A percentile compares a stretch with the other conserved stretches of the same genome.
phyloP scores from a whole-genome alignment of 495 filamentous ascomycete genomes.

The Podospora comata region DNA sequence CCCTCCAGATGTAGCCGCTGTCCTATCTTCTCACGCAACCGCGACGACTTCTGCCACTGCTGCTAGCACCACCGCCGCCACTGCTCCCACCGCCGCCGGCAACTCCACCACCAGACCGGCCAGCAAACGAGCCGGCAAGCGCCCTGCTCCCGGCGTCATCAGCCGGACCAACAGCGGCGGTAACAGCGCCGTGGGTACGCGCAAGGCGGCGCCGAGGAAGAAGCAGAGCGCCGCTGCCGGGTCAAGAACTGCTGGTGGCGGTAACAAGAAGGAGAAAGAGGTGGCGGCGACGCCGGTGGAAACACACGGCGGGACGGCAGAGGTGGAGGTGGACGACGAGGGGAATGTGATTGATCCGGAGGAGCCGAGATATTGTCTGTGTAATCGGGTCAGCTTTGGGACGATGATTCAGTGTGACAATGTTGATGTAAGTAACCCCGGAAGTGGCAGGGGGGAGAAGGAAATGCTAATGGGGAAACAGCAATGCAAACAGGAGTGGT shows the following conservation, averaged over 20 bases:
- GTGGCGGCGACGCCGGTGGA: conserved; percentile 6
- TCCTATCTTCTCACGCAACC: not conserved
- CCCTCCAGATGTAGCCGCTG: conserved; percentile 33
- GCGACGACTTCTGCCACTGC: not conserved
- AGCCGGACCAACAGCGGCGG: conserved; percentile 66
- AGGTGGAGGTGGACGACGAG: conserved; percentile 57
- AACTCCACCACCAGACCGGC: conserved; percentile 33
- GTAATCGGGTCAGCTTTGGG: conserved; percentile 87
- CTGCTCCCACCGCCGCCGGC: not conserved
- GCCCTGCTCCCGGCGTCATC: conserved; percentile 75
- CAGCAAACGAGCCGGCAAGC: conserved; percentile 53
- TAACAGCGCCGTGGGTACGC: conserved; percentile 68
- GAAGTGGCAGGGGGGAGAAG: not conserved
- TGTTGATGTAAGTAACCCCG: conserved; percentile 64
- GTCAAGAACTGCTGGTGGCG: conserved; percentile 35
- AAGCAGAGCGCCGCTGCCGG: conserved; percentile 29
- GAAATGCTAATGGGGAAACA: conserved; percentile 14
- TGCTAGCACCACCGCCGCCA: not conserved
- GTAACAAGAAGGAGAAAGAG: conserved; percentile 26
- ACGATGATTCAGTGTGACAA: conserved; percentile 97
- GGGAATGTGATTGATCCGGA: conserved; percentile 80
- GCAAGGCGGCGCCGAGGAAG: conserved; percentile 73
- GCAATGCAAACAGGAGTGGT: conserved; percentile 82
- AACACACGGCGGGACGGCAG: conserved; percentile 19
- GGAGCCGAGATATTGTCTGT: conserved; percentile 87